phyloP scores from a whole-genome alignment of 2,329 filamentous ascomycete species.

The Talaromyces sp. region DNA sequence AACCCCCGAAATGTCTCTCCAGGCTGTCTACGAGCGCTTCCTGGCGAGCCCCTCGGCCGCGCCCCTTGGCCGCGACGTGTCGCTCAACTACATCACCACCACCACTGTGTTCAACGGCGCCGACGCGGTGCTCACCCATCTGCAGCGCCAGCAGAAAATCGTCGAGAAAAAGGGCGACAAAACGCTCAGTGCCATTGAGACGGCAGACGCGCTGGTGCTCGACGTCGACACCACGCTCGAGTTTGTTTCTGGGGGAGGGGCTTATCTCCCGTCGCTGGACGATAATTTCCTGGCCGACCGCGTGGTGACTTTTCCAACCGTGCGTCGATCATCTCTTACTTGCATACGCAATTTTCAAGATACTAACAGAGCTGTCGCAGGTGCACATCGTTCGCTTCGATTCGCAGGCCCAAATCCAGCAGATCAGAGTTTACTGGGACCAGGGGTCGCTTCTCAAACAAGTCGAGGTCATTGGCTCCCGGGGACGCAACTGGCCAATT shows the following conservation, averaged over 20 bases:
- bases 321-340: conserved; percentile 44
- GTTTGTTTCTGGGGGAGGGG: conserved; percentile 74
- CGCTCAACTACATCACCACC: conserved; percentile 85
- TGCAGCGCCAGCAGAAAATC: conserved; percentile 65
- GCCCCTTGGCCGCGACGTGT: conserved; percentile 60
- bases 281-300: conserved; percentile 91
- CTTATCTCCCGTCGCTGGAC: conserved; percentile 82
- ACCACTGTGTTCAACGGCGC: conserved; percentile 68
- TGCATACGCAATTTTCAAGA: not conserved
- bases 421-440: conserved; percentile 92
- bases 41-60: conserved; percentile 62
- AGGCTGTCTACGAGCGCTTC: conserved; percentile 64
- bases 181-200: conserved; percentile 69
- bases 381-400: conserved; percentile 87
- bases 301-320: conserved; percentile 72
- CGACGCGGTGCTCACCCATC: conserved; percentile 76
- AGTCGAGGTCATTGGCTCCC: conserved; percentile 86
- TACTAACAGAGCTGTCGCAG: conserved; percentile 40
- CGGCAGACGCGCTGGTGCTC: conserved; percentile 62
- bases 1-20: conserved; percentile 34
- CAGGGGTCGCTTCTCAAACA: conserved; percentile 90
- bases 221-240: conserved; percentile 81
- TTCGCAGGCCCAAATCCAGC: conserved; percentile 68
- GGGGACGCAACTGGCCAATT: conserved; percentile 92
- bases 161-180: conserved; percentile 81